Base-by-base conservation (phyloP, 164 flowering plant species). In the Macadamia tetraphylla region DNA sequence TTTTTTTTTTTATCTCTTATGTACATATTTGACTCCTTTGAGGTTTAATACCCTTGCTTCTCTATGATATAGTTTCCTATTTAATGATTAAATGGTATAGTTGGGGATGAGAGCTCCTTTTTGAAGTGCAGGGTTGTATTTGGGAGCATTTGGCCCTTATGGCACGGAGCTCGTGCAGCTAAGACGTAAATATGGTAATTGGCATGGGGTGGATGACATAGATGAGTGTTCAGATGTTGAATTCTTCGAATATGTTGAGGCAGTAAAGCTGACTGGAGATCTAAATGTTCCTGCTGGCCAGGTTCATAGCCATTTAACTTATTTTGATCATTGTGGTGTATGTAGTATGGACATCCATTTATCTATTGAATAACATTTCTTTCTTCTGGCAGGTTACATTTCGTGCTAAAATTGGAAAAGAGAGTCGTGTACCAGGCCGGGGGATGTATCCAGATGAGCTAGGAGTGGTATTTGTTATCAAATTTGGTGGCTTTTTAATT, bases 201-300 rank as follows among this genome's bases (percentile, higher is more conserved):
- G 99, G 99, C 81, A 74, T 76, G 71, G 71, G 68, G 67, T 55
- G 11, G 82, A 70, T 77, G 86, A 73, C 58, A 51, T 11, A 10
- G 81, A 78, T 40, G 73, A 71, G 6, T 69, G 80, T 29, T 78
- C 89, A 44, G 86, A 86, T 68, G 74, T 90, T n/a, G 97, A 92
- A 73, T 90, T 94, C 74, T 94, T 86, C 75, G 97, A 92, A 81
- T 94, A 88, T 76, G 99, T 92, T 62, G 99, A 94, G 76, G 99
- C 97, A 53, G 88, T 92, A 65, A 94, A 89, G 85, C 80, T 94
- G 56, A 94, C 99, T 32, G 99, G 98, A 40, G 96, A 94, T 76
- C 83, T 91, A 6, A 88, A 86, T 84, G 91, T 94, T 74, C 98
- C 98, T 77, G 96, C 95, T 76, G 98, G 98, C 75, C 81, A 94